Evolutionary conservation across 2,329 filamentous ascomycete species (phyloP), one percentile per base, ranked within the genome.

Genomic region (Geoglossum cookeanum): DNA sequence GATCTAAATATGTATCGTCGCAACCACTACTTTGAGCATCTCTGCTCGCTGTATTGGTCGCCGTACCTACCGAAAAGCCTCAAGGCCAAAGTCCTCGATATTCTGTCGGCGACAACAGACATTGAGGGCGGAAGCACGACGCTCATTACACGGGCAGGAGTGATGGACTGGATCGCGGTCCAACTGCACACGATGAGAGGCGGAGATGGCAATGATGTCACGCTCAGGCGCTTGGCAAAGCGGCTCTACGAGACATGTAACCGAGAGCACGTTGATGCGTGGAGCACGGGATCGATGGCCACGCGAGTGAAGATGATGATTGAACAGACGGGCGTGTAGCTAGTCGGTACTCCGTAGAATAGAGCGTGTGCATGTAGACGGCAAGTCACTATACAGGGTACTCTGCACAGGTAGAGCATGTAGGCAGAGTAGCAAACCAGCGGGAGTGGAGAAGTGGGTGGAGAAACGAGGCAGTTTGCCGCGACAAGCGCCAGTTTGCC

Each of bases 81-180:
- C 15, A 79, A 80, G 59, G 79, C 78, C 56, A 80, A 82, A 65
- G 75, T 92, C 27, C 62, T 80, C 11, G 72, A 75, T 59, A 61
- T 83, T 13, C 59, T 94, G 15, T 83, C 83, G 64, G 77, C 84
- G 45, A 81, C 83, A 2, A 81, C 80, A 0, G 76, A 75, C 51
- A 78, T 90, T 35, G 77, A 81, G 33, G 81, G 78, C 1, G 88
- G 86, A 0, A 87, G 85, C 67, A 86, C 83, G 3, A 91, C 85
- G n/a, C 73, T 94, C 51, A 76, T 88, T 42, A 94, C 88, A 0
- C 75, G 89, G 58, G 82, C 84, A 48, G 87, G 85, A 15, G 72
- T 85, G 22, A 67, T 91, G 56, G 83, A 78, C 62, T 94, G 88
- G 89, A 73, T 91, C 7, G 76, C 83, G 59, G 77, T 78, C 59